Base-by-base conservation (phyloP, 352 stramenopile species). In the Globisporangium alternatum region DNA sequence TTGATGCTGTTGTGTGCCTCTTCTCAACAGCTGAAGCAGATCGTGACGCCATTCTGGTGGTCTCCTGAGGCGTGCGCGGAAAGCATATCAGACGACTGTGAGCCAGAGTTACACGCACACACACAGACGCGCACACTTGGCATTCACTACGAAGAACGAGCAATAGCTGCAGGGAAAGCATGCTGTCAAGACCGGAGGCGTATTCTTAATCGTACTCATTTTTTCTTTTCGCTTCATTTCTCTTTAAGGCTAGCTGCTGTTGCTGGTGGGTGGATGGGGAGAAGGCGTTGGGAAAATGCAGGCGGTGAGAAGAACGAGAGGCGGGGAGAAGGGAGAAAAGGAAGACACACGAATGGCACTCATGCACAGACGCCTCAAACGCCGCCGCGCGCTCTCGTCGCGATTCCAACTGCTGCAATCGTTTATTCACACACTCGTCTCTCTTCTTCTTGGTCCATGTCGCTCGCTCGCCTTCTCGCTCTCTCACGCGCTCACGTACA, bases 171-270 rank as follows among this genome's bases (percentile, higher is more conserved):
- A 39, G 8, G 33, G 33, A 12, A 2, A 39, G 7, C 8, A 39
- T 39, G 33, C 33, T 39, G 33, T 39, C 33, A 39, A 39, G 33
- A 39, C 7, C 8, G 33, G 33, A 6, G 39, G 0, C 12, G 15
- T 47, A 21, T 21, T 47, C 41, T 47, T 47, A 47, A 47, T 47
- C 41, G 41, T 47, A 47, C 41, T 47, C 41, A 47, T 47, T 47
- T 47, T 47, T 47, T 39, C 33, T n/a, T 47, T 47, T 47, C 41
- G 41, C 41, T 47, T 47, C 41, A 47, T 47, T 47, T 47, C 15
- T 47, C 41, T 47, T 47, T 47, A 47, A 21, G 41, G 39, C 33
- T 39, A 12, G 39, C 39, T 44, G 15, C 41, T 47, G 41, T 8
- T 47, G 41, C 8, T 39, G 33, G 8, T 47, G 5, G 7, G 5